Evolutionary conservation across 371 early-diverging fungal genomes (phyloP), one percentile per base, ranked within the genome.

Genomic region (Mucor saturninus): DNA sequence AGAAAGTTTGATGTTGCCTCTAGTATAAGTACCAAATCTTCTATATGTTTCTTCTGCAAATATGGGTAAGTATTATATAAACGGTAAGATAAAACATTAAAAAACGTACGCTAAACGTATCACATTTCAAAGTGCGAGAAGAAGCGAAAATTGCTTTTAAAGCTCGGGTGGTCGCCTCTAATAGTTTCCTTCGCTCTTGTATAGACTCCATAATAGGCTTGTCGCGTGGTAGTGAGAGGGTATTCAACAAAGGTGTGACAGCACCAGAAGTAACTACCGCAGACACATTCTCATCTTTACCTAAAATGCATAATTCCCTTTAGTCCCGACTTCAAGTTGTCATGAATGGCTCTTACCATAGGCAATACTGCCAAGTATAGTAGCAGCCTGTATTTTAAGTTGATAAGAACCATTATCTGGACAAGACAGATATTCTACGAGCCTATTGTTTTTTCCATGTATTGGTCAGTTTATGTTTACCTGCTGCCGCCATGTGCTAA

Each of bases 321-420:
- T 61, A 39, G 15, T 11, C 29, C 37, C n/a, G 40, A 62, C 56
- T 35, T 1, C 21, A 21, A 21, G 35, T 35, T 35, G 21, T 21
- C 21, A 21, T 21, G 21, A 46, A 11, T 48, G 2, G 21, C 21
- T 21, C 52, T 58, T 79, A 87, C 91, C 92, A 74, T 90, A 87
- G 29, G 91, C 91, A 66, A 93, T 86, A 56, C 91, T 91, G n/a
- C 93, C 92, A 31, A 93, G 81, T 38, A 91, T 86, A 42, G 89
- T 88, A 30, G 83, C 85, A 7, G 91, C 84, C 71, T 93, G 88
- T 5, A 86, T 86, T 57, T 84, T 83, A 1, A 86, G 48, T n/a
- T 74, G 69, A 43, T 72, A 76, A 11, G 70, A 55, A 10, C 73
- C 72, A 30, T 69, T 72, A 31, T 74, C 62, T 21, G 73, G 70